phyloP scores from a whole-genome alignment of 345 rosid species.

The Xanthoceras sorbifolium region DNA sequence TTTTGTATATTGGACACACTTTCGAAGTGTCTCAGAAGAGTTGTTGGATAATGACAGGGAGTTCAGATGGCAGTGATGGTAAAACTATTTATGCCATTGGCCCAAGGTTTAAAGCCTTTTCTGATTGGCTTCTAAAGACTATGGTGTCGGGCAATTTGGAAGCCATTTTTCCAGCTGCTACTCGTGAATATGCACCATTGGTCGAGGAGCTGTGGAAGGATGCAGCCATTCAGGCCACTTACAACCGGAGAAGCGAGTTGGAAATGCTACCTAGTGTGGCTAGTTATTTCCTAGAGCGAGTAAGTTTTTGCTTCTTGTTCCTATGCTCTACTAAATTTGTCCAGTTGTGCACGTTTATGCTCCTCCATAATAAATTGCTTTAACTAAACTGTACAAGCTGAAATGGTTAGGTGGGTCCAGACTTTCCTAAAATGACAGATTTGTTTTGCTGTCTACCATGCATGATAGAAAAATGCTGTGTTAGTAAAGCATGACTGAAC shows the following conservation, averaged over 20 bases:
- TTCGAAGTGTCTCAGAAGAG: constrained; percentile 5
- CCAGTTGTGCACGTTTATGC: neutral
- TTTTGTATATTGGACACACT: neutral
- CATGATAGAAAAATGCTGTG: neutral
- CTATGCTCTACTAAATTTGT: constrained; percentile 13
- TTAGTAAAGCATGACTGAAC: neutral
- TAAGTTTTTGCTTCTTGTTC: constrained; percentile 40
- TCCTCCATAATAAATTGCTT: neutral
- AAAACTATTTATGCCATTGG: constrained; percentile 69
- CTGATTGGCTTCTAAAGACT: constrained; percentile 93
- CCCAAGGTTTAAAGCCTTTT: constrained; percentile 81
- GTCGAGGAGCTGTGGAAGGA: constrained; percentile 93
- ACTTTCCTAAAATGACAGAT: neutral
- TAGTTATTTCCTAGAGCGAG: constrained; percentile 85
- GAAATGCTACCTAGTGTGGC: constrained; percentile 85
- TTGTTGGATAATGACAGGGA: constrained; percentile 46
- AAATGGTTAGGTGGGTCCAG: neutral
- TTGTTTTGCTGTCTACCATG: neutral
- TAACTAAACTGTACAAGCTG: neutral
- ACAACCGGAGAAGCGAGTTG: constrained; percentile 72
- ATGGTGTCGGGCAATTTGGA: constrained; percentile 91
- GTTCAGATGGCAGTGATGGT: constrained; percentile 19
- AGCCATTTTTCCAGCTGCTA: constrained; percentile 88
- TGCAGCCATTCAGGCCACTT: constrained; percentile 80
- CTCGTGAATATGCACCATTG: constrained; percentile 95